Evolutionary conservation across 805 yeast species (phyloP), one percentile per base, ranked within the genome.

Genomic region (Nakazawaea pomicola): DNA sequence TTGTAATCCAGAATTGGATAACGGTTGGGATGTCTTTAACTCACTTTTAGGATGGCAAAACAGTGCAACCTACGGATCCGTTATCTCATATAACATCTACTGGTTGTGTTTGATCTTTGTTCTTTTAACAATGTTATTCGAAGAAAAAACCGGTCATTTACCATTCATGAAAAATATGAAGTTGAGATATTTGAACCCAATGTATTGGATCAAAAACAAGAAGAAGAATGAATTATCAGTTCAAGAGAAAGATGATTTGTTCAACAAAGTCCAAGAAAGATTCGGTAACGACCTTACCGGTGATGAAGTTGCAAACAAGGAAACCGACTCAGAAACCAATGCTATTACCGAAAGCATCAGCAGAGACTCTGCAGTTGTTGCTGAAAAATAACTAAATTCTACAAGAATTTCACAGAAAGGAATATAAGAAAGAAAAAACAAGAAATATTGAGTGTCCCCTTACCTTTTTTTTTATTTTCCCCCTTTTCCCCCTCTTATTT

Each of bases 11-110:
- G 90, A 83, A 62, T 70, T 73, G 45, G 91, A 83, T 64, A 80
- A 82, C 53, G 98, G 97, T 68, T 91, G 98, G 98, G 96, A 89
- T 75, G 80, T 91, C 47, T 91, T 91, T 74, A 91, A 91, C 58
- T 87, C 97, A 20, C 63, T 91, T 43, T 70, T 91, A 49, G 99
- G 98, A 48, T 91, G 99, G 99, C 96, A 89, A 68, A 91, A 91
- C 66, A 77, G 95, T 40, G 98, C 96, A 45, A 88, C 95, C 50
- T 76, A 86, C 59, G 96, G 97, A 43, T 87, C 96, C 4, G 90
- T 91, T 45, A 67, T 91, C 40, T 77, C 90, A 36, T 91, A 91
- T 72, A 89, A 88, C 67, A 49, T 83, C 48, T 91, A 91, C 71
- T 91, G 99, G 99, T 53, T 90, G 41, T 61, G 65, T 30, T 59